Evolutionary conservation across 495 filamentous ascomycete genomes (phyloP), one percentile per base, ranked within the genome.

Genomic region (Aspergillus nidulans): DNA sequence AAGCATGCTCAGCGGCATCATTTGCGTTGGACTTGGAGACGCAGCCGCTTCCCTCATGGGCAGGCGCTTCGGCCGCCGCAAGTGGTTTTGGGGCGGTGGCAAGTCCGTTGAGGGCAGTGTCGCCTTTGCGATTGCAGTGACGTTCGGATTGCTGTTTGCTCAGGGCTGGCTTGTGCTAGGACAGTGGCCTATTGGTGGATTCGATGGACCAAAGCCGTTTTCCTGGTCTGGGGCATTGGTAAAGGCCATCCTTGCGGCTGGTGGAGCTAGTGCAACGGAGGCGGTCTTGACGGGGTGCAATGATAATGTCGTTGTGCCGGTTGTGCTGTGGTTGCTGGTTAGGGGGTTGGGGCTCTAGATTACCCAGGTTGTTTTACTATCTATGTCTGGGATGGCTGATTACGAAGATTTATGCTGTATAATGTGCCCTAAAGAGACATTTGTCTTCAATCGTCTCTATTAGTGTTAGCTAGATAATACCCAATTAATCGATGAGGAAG

Each of bases 281-380:
- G 92, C 94, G 18, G 91, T 97, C 53, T 74, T 97, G 52, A 97
- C 95, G 42, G 95, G 94, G 10, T 94, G 91, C 47, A 99, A 99
- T 77, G 94, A 99, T 75, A 99, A 99, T 77, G 92, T 99, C 23
- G 82, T 97, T 51, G 94, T 97, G 57, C 95, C 95, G n/a, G 82
- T 97, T 38, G 86, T 95, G 51, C 70, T 97, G 47, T 99, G 94
- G 94, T 76, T 89, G 62, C 79, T 94, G 59, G 91, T 96, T 55
- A 85, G 90, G 62, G 86, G 86, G 5, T 70, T 95, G 61, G 80
- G 81, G 34, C 69, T 95, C 52, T 94, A 77, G 30, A 34, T 34
- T 34, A 34, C 15, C n/a, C n/a, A 13, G 30, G 15, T 12, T 34
- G 10, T 34, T 12, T 34, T 34, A 12, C 30, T 34, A 34, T 6